phyloP scores from a whole-genome alignment of 2,329 filamentous ascomycete genomes.

The Colletotrichum lentis region DNA sequence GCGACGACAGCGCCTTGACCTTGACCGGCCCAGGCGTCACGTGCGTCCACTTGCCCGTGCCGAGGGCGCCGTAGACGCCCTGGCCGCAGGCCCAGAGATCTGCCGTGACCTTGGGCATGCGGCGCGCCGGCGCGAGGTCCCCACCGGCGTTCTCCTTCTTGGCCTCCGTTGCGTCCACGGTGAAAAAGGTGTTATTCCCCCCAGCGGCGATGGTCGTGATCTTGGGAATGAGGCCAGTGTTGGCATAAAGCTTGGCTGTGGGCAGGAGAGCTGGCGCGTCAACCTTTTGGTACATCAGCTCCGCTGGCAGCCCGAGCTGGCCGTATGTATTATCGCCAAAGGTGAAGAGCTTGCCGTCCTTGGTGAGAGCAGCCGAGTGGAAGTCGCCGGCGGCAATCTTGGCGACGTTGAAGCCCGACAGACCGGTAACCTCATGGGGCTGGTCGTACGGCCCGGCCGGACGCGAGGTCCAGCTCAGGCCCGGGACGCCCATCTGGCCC shows the following conservation, averaged over 20 bases:
- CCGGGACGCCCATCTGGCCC: slow-evolving; percentile 88
- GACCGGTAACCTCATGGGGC: slow-evolving; percentile 77
- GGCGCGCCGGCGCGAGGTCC: slow-evolving; percentile 44
- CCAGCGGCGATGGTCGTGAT: slow-evolving; percentile 86
- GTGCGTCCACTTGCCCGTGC: slow-evolving; percentile 90
- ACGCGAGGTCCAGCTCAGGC: slow-evolving; percentile 79
- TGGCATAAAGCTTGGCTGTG: slow-evolving; percentile 75
- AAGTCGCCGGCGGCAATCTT: slow-evolving; percentile 85
- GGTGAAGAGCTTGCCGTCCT: slow-evolving; percentile 78
- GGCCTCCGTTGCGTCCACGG: slow-evolving; percentile 76
- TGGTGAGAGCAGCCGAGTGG: slow-evolving; percentile 83
- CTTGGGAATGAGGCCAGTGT: slow-evolving; percentile 67
- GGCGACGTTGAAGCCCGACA: slow-evolving; percentile 74
- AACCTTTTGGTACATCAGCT: slow-evolving; percentile 66
- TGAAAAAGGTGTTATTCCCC: slow-evolving; percentile 87
- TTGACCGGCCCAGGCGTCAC: slow-evolving; percentile 79
- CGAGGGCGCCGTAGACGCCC: slow-evolving; percentile 83
- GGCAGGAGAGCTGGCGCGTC: slow-evolving; percentile 77
- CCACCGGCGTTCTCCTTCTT: slow-evolving; percentile 47
- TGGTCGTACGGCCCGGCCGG: slow-evolving; percentile 81
- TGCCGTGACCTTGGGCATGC: slow-evolving; percentile 60
- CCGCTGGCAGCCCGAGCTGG: slow-evolving; percentile 85
- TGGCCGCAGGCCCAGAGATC: slow-evolving; percentile 90
- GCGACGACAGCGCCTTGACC: slow-evolving; percentile 81
- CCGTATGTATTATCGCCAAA: slow-evolving; percentile 93